phyloP scores from a whole-genome alignment of 306 rosid genomes.

The Gynostemma pentaphyllum region DNA sequence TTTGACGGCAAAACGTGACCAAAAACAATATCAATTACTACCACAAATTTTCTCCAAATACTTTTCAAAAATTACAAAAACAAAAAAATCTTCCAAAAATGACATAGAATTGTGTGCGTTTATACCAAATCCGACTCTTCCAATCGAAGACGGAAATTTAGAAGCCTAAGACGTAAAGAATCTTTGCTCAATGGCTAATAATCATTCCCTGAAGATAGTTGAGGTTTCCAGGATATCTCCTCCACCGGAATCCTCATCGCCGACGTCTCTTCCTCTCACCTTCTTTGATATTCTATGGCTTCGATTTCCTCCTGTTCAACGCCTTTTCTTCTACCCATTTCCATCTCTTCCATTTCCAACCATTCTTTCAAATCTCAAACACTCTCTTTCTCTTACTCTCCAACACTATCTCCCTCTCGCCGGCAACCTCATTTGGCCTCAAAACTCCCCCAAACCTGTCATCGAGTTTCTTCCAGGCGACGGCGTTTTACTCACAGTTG shows the following conservation, averaged over 20 bases:
- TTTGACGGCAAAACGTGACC: too few relatives aligned
- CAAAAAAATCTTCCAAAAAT: too few relatives aligned
- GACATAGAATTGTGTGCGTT: too few relatives aligned
- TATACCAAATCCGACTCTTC: too few relatives aligned
- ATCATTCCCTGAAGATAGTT: not conserved
- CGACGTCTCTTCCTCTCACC: constrained; percentile 23
- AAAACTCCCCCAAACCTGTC: constrained; percentile 24
- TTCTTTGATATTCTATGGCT: constrained; percentile 22
- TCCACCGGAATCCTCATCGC: constrained; percentile 16
- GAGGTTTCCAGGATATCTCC: constrained; percentile 4
- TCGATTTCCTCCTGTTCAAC: not conserved
- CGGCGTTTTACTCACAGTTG: constrained; percentile 10
- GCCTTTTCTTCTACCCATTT: constrained; percentile 24
- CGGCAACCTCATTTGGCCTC: constrained; percentile 9
- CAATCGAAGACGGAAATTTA: too few relatives aligned
- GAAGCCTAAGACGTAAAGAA: too few relatives aligned
- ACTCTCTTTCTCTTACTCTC: constrained; percentile 25
- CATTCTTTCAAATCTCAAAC: constrained; percentile 19
- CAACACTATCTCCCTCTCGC: constrained; percentile 17
- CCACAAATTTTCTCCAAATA: too few relatives aligned
- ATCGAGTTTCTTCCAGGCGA: constrained; percentile 3
- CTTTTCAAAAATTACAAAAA: too few relatives aligned
- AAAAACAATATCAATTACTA: too few relatives aligned
- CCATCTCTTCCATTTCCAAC: constrained; percentile 11
- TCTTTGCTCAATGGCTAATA: too few relatives aligned